Evolutionary conservation across 371 early-diverging fungal species (phyloP), one percentile per base, ranked within the genome.

Genomic region (Syncephalastrum sp.): DNA sequence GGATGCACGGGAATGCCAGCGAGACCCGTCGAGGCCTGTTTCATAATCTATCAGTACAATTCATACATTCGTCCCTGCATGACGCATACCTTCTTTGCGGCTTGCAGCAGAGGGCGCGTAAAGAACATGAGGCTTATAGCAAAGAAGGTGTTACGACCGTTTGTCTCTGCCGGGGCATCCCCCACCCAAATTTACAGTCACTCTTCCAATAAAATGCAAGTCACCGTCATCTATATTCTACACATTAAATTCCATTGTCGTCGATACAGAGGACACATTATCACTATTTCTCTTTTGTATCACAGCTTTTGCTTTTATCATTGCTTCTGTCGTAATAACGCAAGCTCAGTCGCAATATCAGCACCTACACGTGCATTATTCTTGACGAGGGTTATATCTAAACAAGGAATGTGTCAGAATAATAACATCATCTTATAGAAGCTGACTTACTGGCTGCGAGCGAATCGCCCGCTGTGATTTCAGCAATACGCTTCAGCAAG

Each of bases 301-400:
- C n/a, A 21, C 1, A 21, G 2, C 21, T 33, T 33, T 10, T 33
- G 2, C 38, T 8, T 27, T 3, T 27, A 33, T 33, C 10, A 10
- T 2, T 5, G 5, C 3, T 33, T 33, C 8, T 33, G 38, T 10
- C 38, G 38, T 33, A 33, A 33, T 1, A 33, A 10, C 10, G 38
- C 38, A 12, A 87, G 60, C 25, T 74, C 71, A 6, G 61, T 70
- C 1, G 96, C 94, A 54, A 97, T 90, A 51, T 78, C 74, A 43
- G 85, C 84, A 12, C 94, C 97, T 17, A 94, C 77, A 12, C 61
- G 64, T 0, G 95, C 97, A 70, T 96, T 96, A 68, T 96, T 94
- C 68, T 92, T 91, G 23, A 96, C 86, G 8, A 97, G 72, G 0
- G 91, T 90, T 64, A 96, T 91, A 68, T 97, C 89, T 89, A 56